Percentiles rank a stretch among this genome's conserved stretches.
Evolutionary conservation across 2,329 filamentous ascomycete genomes (phyloP).

Genomic region (Alternaria conjuncta): DNA sequence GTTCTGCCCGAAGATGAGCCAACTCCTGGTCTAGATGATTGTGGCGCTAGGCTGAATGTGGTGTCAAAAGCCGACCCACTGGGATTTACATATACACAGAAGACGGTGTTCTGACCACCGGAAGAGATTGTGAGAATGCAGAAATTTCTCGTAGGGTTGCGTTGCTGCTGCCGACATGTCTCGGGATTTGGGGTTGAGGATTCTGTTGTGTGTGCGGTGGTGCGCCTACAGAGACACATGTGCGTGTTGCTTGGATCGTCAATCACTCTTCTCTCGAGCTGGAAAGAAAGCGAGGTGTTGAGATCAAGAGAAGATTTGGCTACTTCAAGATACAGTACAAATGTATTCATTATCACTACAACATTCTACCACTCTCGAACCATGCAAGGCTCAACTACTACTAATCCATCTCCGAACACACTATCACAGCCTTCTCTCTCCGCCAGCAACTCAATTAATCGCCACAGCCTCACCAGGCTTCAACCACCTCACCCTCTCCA

Average conservation of each 20-base stretch:
- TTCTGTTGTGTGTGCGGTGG: too few relatives aligned
- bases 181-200: neutral
- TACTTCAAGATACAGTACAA: too few relatives aligned
- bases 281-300: too few relatives aligned
- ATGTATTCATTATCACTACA: too few relatives aligned
- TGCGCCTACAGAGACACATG: neutral
- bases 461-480: neutral
- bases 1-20: neutral
- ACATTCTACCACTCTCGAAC: too few relatives aligned
- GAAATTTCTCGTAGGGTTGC: neutral
- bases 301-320: too few relatives aligned
- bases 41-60: neutral
- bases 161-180: neutral
- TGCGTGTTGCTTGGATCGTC: neutral
- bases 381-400: neutral
- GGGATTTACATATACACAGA: neutral
- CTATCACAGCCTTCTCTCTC: too few relatives aligned
- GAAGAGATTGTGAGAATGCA: neutral
- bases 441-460: neutral
- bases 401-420: too few relatives aligned
- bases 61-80: neutral
- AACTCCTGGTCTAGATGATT: neutral
- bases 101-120: neutral
- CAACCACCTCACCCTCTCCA: neutral
- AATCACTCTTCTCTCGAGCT: rapidly evolving